These are phyloP conservation scores for Selenicereus undatus DNA, from an alignment of 148 eudicot species.

Conservation along the genomic window DNA sequence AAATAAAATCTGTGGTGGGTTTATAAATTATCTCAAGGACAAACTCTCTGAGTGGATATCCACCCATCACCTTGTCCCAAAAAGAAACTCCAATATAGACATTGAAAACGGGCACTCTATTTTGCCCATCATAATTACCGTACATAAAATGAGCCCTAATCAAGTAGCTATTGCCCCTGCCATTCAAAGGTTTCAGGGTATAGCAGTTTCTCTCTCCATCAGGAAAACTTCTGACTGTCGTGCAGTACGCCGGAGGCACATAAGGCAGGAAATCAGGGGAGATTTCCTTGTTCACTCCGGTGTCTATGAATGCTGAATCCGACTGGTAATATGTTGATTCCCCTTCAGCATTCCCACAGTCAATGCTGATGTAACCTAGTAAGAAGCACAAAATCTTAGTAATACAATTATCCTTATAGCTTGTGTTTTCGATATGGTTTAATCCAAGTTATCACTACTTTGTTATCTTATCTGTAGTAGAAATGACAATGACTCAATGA, in stretches of 20 bases:
- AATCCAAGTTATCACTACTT: no score
- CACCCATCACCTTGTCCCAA: neutral
- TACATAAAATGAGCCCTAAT: slow-evolving; percentile 14
- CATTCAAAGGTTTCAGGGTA: slow-evolving; percentile 14
- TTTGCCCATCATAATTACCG: slow-evolving; percentile 18
- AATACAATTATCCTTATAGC: no score
- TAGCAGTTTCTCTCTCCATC: slow-evolving; percentile 19
- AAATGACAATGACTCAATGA: no score
- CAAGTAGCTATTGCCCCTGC: slow-evolving; percentile 9
- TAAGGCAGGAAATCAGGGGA: neutral
- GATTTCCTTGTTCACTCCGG: neutral
- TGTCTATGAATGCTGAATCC: slow-evolving; percentile 8
- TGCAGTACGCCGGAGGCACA: neutral
- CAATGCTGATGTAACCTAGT: slow-evolving; percentile 16
- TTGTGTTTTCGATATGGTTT: no score
- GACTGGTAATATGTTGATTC: neutral
- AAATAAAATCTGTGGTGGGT: neutral
- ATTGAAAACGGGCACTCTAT: slow-evolving; percentile 1
- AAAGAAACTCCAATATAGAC: slow-evolving; percentile 17
- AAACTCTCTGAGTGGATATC: accelerated
- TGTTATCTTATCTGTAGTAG: no score
- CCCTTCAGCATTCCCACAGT: neutral
- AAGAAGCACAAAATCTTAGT: neutral
- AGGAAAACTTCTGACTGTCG: slow-evolving; percentile 22
- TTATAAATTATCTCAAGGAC: neutral